A percentile compares a stretch with the other conserved stretches of the same genome.
phyloP scores from a whole-genome alignment of 805 yeast species.

The Candida nonsorbophila region DNA sequence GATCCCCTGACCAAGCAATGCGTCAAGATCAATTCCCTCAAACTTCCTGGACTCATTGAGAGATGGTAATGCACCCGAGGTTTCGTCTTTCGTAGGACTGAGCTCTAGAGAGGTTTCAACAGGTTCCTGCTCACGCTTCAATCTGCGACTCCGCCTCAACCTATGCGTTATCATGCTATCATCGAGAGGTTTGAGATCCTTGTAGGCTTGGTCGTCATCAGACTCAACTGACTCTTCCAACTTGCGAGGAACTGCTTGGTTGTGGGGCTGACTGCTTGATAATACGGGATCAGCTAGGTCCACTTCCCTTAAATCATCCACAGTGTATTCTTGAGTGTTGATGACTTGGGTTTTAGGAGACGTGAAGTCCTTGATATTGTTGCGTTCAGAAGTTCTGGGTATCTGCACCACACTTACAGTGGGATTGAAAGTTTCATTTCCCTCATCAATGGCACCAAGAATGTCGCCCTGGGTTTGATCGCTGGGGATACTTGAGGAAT shows the following conservation, averaged over 20 bases:
- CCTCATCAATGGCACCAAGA: too few species aligned
- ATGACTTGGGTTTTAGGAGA: slow-evolving; percentile 27
- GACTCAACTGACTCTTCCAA: slow-evolving; percentile 9
- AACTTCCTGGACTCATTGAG: too few species aligned
- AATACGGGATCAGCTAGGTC: too few species aligned
- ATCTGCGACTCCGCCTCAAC: slow-evolving; percentile 8
- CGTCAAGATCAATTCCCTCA: too few species aligned
- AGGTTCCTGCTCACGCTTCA: slow-evolving; percentile 1
- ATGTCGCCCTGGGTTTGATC: too few species aligned
- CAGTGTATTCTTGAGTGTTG: slow-evolving; percentile 18
- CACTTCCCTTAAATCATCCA: slow-evolving; percentile 5
- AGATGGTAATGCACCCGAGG: too few species aligned
- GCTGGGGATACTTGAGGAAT: too few species aligned
- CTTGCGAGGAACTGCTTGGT: too few species aligned
- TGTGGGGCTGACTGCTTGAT: too few species aligned
- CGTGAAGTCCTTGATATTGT: not conserved
- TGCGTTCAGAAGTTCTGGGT: slow-evolving; percentile 15
- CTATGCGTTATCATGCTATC: slow-evolving; percentile 23
- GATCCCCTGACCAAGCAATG: too few species aligned
- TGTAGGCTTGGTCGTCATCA: slow-evolving; percentile 7
- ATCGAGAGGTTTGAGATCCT: slow-evolving; percentile 8
- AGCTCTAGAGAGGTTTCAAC: too few species aligned
- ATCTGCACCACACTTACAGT: slow-evolving; percentile 10
- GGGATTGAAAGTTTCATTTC: not conserved
- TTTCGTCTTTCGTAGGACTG: slow-evolving; percentile 3